phyloP scores from a whole-genome alignment of 352 stramenopile genomes.

The Phytopythium oedochilum region DNA sequence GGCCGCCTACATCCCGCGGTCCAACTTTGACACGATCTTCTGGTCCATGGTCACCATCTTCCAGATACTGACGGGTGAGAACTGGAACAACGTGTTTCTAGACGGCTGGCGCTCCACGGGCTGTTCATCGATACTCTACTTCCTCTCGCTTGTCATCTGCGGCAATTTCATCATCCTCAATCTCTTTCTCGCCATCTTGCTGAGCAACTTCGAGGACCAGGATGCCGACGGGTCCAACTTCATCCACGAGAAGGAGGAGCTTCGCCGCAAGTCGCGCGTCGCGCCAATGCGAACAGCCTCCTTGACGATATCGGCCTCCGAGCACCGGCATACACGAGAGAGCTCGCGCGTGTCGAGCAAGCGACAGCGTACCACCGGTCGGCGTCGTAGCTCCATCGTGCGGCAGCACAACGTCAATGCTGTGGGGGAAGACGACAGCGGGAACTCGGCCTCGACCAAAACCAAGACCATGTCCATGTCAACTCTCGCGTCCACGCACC shows the following conservation, averaged over 20 bases:
- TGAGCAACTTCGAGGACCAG: slow-evolving; percentile 81
- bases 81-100: slow-evolving; percentile 91
- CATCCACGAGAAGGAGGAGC: slow-evolving; percentile 23
- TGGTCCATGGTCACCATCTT: slow-evolving; percentile 73
- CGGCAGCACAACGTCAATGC: background rate
- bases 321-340: background rate
- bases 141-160: slow-evolving; percentile 78
- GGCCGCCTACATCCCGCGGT: slow-evolving; percentile 33
- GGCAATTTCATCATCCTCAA: slow-evolving; percentile 91
- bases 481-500: background rate
- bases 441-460: slow-evolving; percentile 1
- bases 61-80: slow-evolving; percentile 87
- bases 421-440: background rate
- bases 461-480: background rate
- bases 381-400: slow-evolving; percentile 4
- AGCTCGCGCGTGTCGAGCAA: slow-evolving; percentile 3
- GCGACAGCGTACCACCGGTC: background rate
- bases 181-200: slow-evolving; percentile 89
- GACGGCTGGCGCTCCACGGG: slow-evolving; percentile 69
- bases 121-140: slow-evolving; percentile 55
- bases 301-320: background rate
- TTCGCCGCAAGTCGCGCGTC: slow-evolving; percentile 32
- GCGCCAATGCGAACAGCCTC: slow-evolving; percentile 6
- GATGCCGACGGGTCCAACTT: slow-evolving; percentile 8
- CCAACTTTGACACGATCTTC: slow-evolving; percentile 69